Base-by-base conservation (phyloP, 2,329 filamentous ascomycete genomes). In the Alternaria hordeiaustralica region DNA sequence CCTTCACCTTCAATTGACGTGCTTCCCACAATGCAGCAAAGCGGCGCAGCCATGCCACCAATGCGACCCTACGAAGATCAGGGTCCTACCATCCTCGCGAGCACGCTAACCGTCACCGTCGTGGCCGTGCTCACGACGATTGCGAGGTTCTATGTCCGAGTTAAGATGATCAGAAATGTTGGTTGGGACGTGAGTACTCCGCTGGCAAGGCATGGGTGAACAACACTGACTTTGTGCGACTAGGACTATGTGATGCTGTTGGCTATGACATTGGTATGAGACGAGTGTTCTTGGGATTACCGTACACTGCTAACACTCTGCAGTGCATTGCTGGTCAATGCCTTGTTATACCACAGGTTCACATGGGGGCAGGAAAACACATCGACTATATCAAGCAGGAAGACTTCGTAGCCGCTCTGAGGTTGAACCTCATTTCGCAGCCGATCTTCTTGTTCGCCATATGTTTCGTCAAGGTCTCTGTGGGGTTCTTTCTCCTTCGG, bases 381-480 rank as follows among this genome's bases (percentile, higher is more conserved):
- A 74, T 79, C 4, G 79, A 79, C 12, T 81, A 85, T 61, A 79
- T 86, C 46, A 67, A 78, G 1, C 67, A 73, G 0, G 66, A 69
- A 5, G 65, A 80, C n/a, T 78, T 77, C 50, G 43, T 58, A 18
- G 71, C 63, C 2, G 84, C 80, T 3, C 81, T 82, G 64, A 84
- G 86, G 68, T 81, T 83, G 7, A 78, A 87, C 58, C 80, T 86
- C 58, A 78, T 84, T 18, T 80, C 80, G 3, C 84, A 86, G 58
- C 80, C 80, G 0, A 76, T 86, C 2, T 86, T 81, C 57, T 67
- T 86, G 56, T 67, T 83, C 18, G 84, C 82, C 1, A 82, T 84
- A 5, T 78, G 80, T 30, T 67, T 83, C 4, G 80, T 85, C 65
- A 87, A 86, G 69, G 74, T 85, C 10, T 85, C 84, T 0, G 79